These are phyloP conservation scores for Avena insularis DNA, from an alignment of 176 grass and related monocot species.

Conservation along the genomic window DNA sequence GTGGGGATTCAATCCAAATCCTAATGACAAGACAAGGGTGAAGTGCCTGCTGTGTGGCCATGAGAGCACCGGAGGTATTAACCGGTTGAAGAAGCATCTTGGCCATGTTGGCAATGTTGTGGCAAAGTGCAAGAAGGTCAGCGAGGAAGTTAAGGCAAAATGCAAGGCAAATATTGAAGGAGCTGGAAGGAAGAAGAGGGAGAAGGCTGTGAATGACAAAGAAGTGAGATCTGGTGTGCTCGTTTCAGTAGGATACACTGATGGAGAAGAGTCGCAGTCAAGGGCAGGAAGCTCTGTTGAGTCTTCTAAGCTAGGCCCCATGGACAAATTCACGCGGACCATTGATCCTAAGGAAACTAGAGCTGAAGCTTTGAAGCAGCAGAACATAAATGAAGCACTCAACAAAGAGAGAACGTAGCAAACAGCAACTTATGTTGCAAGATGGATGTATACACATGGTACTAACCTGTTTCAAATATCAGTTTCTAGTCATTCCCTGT, in stretches of 20 bases:
- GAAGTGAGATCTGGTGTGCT: not conserved
- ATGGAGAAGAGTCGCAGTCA: not conserved
- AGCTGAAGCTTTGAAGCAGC: not conserved
- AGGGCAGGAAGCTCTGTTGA: not conserved
- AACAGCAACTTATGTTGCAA: not conserved
- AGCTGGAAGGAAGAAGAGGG: not conserved
- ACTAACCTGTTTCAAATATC: not conserved
- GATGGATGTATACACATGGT: slow-evolving; percentile 24
- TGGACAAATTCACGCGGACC: not conserved
- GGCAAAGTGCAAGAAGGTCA: not conserved
- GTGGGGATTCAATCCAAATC: not conserved
- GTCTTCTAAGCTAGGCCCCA: not conserved
- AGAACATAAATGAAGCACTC: not conserved
- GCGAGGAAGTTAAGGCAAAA: not conserved
- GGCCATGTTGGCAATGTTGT: not conserved
- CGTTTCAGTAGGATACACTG: not conserved
- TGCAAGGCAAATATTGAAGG: not conserved
- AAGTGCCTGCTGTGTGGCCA: slow-evolving; percentile 1
- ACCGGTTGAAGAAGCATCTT: not conserved
- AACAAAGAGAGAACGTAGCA: not conserved
- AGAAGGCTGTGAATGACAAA: not conserved
- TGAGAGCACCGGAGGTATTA: not conserved
- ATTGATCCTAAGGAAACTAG: not conserved
- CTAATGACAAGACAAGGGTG: not conserved
- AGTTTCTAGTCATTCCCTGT: too few relatives aligned